Conservation (phyloP, 345 rosid species). For the Aurinia saxatilis region DNA sequence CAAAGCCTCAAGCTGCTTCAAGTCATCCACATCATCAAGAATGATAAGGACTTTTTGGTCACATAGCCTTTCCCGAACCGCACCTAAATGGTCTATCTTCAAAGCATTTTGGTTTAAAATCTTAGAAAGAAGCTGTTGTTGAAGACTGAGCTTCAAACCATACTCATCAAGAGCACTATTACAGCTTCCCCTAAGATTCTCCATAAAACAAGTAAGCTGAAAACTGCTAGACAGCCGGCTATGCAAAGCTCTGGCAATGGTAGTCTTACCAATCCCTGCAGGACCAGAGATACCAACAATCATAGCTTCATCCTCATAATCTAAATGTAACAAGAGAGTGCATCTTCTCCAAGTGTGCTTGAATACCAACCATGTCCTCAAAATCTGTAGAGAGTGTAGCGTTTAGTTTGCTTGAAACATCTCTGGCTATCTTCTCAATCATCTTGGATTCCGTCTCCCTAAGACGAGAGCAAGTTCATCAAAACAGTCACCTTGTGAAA, state of each 20-base stretch:
- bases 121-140: background rate
- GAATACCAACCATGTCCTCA: background rate
- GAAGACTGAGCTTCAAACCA: background rate
- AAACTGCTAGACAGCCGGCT: background rate
- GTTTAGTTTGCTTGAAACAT: background rate
- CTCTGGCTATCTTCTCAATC: background rate
- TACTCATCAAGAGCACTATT: background rate
- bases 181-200: background rate
- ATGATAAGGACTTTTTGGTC: background rate
- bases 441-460: background rate
- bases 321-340: background rate
- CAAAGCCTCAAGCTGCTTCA: background rate
- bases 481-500: too few relatives aligned
- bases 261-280: constrained; percentile 7
- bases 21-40: constrained; percentile 5
- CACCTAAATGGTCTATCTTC: background rate
- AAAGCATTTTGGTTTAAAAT: background rate
- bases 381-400: background rate
- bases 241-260: constrained; percentile 9
- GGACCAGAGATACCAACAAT: constrained; percentile 5
- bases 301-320: background rate
- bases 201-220: background rate
- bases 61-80: background rate
- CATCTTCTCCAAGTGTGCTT: background rate
- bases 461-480: background rate